phyloP scores from a whole-genome alignment of 1,139 yeast genomes.

The Diutina neorugosa region DNA sequence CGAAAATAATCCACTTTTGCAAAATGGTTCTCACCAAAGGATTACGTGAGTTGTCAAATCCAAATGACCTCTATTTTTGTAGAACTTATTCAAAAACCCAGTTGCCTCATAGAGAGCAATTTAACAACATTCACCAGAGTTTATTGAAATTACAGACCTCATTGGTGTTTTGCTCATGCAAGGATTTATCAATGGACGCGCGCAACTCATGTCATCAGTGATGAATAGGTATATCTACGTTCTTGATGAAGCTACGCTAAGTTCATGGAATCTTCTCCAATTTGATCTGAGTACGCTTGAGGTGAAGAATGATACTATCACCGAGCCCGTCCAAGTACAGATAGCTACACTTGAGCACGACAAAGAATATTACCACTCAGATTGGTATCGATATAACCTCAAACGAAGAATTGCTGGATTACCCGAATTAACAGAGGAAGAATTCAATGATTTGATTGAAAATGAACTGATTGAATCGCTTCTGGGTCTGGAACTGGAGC shows the following conservation, averaged over 20 bases:
- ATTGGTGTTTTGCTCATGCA: background rate
- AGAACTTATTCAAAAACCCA: too few species aligned
- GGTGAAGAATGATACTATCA: background rate
- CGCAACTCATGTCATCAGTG: background rate
- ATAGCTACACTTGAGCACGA: slow-evolving; percentile 8
- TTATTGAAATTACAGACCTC: too few species aligned
- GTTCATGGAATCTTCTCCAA: slow-evolving; percentile 19
- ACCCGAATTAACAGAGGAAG: slow-evolving; percentile 38
- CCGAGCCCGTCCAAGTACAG: background rate
- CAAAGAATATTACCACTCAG: slow-evolving; percentile 45
- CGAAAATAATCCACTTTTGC: background rate
- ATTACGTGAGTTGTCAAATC: too few species aligned
- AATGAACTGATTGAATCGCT: slow-evolving; percentile 42
- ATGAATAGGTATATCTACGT: background rate
- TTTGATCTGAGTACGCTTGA: background rate
- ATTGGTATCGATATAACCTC: slow-evolving; percentile 48
- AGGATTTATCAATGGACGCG: background rate
- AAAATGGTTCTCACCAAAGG: too few species aligned
- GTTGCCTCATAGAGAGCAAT: too few species aligned
- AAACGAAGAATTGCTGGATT: slow-evolving; percentile 39
- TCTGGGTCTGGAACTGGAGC: slow-evolving; percentile 32
- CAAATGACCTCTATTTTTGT: too few species aligned
- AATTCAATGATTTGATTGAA: slow-evolving; percentile 47
- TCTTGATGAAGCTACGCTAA: background rate
- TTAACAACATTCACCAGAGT: too few species aligned